Conservation (phyloP, 148 eudicot species). For the Spergularia bocconei region DNA sequence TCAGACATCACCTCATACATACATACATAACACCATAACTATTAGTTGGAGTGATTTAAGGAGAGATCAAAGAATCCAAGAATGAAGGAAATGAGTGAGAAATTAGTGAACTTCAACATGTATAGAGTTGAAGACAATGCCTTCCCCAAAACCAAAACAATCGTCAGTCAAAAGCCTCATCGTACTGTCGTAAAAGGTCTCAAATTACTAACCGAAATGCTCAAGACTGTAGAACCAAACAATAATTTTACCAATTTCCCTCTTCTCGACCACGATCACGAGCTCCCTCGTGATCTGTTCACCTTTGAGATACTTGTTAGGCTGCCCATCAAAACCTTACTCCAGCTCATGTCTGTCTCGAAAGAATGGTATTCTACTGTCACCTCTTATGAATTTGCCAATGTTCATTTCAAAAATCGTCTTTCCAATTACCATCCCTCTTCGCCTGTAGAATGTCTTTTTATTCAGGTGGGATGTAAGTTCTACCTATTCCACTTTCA, state of each 20-base stretch:
- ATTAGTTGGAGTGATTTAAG: not conserved
- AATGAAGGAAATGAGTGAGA: conserved; percentile 3
- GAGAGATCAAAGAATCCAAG: not conserved
- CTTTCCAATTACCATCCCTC: not conserved
- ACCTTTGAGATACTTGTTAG: conserved; percentile 21
- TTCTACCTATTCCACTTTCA: conserved; percentile 24
- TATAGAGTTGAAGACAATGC: not conserved
- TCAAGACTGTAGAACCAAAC: conserved; percentile 4
- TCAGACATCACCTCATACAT: conserved; percentile 11
- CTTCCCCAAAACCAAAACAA: not conserved
- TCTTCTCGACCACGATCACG: not conserved
- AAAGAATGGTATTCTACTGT: conserved; percentile 20
- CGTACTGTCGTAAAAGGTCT: conserved; percentile 25
- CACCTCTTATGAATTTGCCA: conserved; percentile 29
- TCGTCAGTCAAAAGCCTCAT: conserved; percentile 15
- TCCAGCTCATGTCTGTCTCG: conserved; percentile 18
- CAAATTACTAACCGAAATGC: conserved; percentile 10
- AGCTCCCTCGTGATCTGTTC: conserved; percentile 19
- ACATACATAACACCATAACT: not conserved
- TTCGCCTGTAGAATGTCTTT: conserved; percentile 23
- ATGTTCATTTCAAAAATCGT: conserved; percentile 10
- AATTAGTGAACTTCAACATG: not conserved
- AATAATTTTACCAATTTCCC: not conserved
- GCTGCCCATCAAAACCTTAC: conserved; percentile 20
- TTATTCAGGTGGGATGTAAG: conserved; percentile 25